Base-by-base conservation (phyloP, 108 stramenopile species). In the Nannochloropsis salina region DNA sequence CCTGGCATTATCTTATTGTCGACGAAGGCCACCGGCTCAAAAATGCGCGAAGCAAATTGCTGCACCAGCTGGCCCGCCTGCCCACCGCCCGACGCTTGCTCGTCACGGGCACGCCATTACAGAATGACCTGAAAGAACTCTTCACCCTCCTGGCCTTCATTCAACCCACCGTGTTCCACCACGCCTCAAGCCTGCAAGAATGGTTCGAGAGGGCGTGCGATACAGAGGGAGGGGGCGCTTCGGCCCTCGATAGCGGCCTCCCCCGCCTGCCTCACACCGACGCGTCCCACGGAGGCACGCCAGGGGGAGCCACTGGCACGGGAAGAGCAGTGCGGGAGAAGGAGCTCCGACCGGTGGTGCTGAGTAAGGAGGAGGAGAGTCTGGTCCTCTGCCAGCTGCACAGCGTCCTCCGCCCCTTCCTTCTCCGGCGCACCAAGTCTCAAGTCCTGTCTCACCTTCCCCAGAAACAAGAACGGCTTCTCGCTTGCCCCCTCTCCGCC, bases 1-100 rank as follows among this genome's bases (percentile, higher is more conserved):
- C 94, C 2, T 99, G 97, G 97, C 93, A 93, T 82, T 95, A 95
- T 86, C 89, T 97, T 45, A 91, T 99, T 51, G 96, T 99, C 84
- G 98, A 99, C 83, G 98, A 99, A 82, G 97, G 95, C 18, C 97
- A 97, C 92, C 94, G 97, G 45, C 92, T 97, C 85, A 97, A 97
- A 91, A 97, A 97, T 84, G 95, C 95, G 83, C 91, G 84, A 89
- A 80, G 92, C 90, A 83, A 81, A 43, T 41, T 93, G 43, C 86
- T 45, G 87, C 92, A 92, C 84, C 96, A 95, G 21, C 95, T 98
- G 9, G 89, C 94, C 12, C 92, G 87, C 45, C 93, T 97, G 85
- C 91, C 93, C 41, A 94, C 95, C 42, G 88, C 91, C 15, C 93
- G 95, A 85, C 92, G 96, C 3, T 88, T 99, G 43, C 92, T 99